phyloP scores from a whole-genome alignment of 768 basidiomycete species.

The Inosperma sp. region DNA sequence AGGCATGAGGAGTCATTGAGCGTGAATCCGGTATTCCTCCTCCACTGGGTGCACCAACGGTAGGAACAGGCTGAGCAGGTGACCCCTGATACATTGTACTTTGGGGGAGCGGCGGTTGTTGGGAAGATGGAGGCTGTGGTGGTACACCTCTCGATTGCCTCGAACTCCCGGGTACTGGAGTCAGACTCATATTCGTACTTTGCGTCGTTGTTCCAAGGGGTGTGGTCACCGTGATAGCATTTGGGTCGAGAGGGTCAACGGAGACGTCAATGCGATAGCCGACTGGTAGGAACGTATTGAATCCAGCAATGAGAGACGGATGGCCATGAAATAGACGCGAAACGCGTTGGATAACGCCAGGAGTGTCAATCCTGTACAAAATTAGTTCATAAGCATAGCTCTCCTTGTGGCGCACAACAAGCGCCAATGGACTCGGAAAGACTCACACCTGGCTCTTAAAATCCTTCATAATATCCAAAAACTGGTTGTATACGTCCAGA shows the following conservation, averaged over 20 bases:
- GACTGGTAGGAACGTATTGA: slow-evolving; percentile 94
- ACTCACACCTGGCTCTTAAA: slow-evolving; percentile 93
- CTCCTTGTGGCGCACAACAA: background rate
- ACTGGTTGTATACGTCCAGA: slow-evolving; percentile 92
- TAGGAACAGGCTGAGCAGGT: slow-evolving; percentile 31
- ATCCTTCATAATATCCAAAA: slow-evolving; percentile 98
- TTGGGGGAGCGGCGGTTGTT: slow-evolving; percentile 16
- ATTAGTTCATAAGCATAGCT: slow-evolving; percentile 14
- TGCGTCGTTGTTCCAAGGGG: slow-evolving; percentile 70
- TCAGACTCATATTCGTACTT: slow-evolving; percentile 37
- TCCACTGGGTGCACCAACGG: slow-evolving; percentile 30
- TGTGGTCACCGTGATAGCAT: slow-evolving; percentile 78
- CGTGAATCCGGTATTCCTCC: slow-evolving; percentile 34
- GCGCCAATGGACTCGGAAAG: slow-evolving; percentile 1
- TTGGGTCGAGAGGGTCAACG: slow-evolving; percentile 61
- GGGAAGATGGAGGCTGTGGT: slow-evolving; percentile 22
- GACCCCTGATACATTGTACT: slow-evolving; percentile 24
- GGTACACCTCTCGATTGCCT: slow-evolving; percentile 23
- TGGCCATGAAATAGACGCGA: slow-evolving; percentile 90
- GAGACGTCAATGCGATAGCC: slow-evolving; percentile 92
- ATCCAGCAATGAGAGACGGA: slow-evolving; percentile 87
- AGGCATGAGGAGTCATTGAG: slow-evolving; percentile 50
- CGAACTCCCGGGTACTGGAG: slow-evolving; percentile 12
- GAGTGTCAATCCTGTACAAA: slow-evolving; percentile 82
- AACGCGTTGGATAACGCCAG: slow-evolving; percentile 94